Base-by-base conservation (phyloP, 768 basidiomycete species). In the Tephrocybe sp. region DNA sequence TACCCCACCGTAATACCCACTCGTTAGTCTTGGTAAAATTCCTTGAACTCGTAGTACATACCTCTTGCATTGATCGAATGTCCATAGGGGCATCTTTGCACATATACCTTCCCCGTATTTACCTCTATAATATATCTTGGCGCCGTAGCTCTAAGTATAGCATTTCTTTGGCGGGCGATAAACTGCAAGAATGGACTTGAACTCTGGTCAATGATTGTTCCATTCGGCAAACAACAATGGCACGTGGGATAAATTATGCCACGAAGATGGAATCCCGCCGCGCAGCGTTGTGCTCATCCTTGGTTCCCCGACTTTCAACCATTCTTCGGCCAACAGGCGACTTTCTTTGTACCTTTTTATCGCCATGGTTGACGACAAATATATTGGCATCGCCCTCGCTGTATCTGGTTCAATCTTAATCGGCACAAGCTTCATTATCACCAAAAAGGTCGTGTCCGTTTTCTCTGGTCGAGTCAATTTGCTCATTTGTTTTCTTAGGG, bases 401-500 rank as follows among this genome's bases (percentile, higher is more conserved):
- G 70, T 98, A 41, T 84, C 86, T 16, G 83, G 92, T 58, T 89
- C 90, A 11, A 63, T 90, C 21, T 85, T 89, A 51, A 98, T 98
- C 58, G 96, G 97, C 42, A 90, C 88, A 31, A 96, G 93, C 68
- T 97, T 94, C 67, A 97, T 99, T 64, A 96, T 99, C 65, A 99
- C 96, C 15, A 99, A 99, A 82, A 98, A 97, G 87, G 96, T 89
- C 56, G 19, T 44, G 36, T 34, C 32, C 25, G 21, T 12, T 49
- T 46, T 9, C 21, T 9, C 9, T 51, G 9, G 32, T 18, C 28
- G 19, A 36, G n/a, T 37, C 13, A 15, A 12, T 21, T 28, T 19
- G 30, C 44, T 54, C 36, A 55, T 51, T 13, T 37, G 18, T 45
- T 32, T 38, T 34, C 15, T 39, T 49, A 97, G 96, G 96, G 96